Conservation (phyloP, 2,329 filamentous ascomycete genomes). For the Pyrenochaeta sp. region DNA sequence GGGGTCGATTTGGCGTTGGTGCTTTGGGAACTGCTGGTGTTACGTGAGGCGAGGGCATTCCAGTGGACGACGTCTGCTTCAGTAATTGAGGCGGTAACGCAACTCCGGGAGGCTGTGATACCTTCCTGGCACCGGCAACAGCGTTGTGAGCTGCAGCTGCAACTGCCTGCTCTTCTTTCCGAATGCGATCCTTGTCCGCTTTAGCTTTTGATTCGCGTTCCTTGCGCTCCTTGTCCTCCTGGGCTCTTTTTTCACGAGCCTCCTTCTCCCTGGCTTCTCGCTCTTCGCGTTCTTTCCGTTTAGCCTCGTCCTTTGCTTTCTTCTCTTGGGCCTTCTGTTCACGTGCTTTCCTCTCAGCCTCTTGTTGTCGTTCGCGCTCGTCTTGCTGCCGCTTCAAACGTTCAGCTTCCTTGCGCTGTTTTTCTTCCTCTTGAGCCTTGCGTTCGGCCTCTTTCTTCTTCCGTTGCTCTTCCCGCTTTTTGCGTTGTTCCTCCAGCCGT, state of each 20-base stretch:
- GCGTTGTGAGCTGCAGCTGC: constrained; percentile 40
- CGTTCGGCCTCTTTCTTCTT: constrained; percentile 91
- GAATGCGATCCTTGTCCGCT: constrained; percentile 53
- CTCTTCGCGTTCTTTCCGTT: constrained; percentile 78
- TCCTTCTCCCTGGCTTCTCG: constrained; percentile 74
- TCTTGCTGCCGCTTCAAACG: constrained; percentile 80
- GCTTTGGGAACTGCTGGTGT: constrained; percentile 85
- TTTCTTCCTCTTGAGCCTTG: constrained; percentile 90
- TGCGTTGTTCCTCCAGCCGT: constrained; percentile 79
- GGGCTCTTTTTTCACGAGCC: constrained; percentile 71
- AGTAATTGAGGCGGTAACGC: constrained; percentile 63
- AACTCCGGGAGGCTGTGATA: constrained; percentile 54
- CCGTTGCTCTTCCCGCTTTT: constrained; percentile 86
- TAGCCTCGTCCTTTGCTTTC: constrained; percentile 73
- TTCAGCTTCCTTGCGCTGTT: constrained; percentile 83
- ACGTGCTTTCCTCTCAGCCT: constrained; percentile 82
- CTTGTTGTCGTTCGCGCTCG: constrained; percentile 84
- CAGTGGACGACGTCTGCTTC: constrained; percentile 60
- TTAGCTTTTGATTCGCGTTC: constrained; percentile 67
- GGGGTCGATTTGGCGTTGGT: constrained; percentile 78
- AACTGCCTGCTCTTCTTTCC: constrained; percentile 52
- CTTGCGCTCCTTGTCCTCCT: constrained; percentile 64
- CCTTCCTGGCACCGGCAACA: constrained; percentile 41
- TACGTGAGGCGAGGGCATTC: constrained; percentile 79
- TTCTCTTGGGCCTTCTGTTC: constrained; percentile 84